Percentiles rank a stretch among this genome's conserved stretches.
Evolutionary conservation across 2,329 filamentous ascomycete genomes (phyloP).

Genomic region (Penicillium sp.): DNA sequence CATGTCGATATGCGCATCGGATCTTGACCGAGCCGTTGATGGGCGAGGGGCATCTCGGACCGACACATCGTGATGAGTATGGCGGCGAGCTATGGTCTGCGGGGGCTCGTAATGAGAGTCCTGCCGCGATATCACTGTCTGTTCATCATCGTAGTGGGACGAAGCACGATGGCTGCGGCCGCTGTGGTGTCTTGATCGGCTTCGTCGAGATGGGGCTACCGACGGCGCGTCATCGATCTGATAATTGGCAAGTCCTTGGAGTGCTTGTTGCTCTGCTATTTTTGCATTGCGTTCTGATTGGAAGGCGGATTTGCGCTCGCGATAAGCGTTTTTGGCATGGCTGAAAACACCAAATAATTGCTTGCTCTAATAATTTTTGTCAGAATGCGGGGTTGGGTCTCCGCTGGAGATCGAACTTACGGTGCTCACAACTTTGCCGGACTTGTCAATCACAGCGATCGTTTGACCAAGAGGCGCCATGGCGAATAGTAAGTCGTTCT

Average conservation of each 20-base stretch:
- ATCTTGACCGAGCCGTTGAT: constrained; percentile 31
- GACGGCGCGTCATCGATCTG: constrained; percentile 49
- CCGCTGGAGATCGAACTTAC: constrained; percentile 51
- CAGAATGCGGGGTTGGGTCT: constrained; percentile 17
- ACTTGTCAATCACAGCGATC: constrained; percentile 86
- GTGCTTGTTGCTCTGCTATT: constrained; percentile 58
- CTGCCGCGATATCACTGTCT: constrained; percentile 24
- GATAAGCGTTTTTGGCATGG: constrained; percentile 84
- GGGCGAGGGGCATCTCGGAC: constrained; percentile 28
- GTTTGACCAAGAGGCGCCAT: constrained; percentile 59
- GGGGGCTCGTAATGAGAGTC: constrained; percentile 24
- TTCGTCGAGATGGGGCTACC: constrained; percentile 46
- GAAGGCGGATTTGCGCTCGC: constrained; percentile 81
- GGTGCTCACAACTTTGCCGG: constrained; percentile 85
- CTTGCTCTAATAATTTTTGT: constrained; percentile 65
- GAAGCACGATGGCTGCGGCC: constrained; percentile 29
- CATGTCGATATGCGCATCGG: constrained; percentile 67
- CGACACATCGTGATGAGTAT: constrained; percentile 40
- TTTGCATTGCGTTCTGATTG: constrained; percentile 66
- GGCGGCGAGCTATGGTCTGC: constrained; percentile 36
- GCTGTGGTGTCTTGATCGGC: constrained; percentile 36
- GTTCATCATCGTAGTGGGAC: constrained; percentile 33
- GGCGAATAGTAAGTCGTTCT: constrained; percentile 13
- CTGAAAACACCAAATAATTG: constrained; percentile 88
- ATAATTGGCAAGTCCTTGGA: constrained; percentile 57